Evolutionary conservation across 306 rosid genomes (phyloP).

Genomic region (Comarum palustre): DNA sequence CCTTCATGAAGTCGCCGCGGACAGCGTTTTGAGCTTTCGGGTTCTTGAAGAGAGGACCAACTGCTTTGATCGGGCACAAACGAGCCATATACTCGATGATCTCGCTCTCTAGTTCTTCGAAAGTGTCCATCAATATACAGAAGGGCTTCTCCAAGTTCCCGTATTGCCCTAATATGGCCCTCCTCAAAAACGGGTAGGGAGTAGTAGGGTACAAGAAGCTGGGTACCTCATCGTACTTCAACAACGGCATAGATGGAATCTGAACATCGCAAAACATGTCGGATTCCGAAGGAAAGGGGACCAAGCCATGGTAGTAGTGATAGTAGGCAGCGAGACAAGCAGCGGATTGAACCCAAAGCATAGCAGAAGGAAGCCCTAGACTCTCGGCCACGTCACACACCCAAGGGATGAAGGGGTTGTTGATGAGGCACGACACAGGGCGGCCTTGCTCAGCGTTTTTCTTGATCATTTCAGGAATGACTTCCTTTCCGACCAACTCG

Average conservation of each 20-base stretch:
- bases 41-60: constrained; percentile 62
- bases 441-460: constrained; percentile 27
- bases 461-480: constrained; percentile 30
- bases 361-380: constrained; percentile 40
- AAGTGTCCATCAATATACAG: constrained; percentile 56
- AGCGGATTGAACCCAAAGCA: constrained; percentile 63
- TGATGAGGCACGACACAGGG: constrained; percentile 53
- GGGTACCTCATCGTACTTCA: constrained; percentile 56
- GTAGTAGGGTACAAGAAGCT: constrained; percentile 50
- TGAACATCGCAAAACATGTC: constrained; percentile 46
- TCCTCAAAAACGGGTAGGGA: constrained; percentile 23
- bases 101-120: constrained; percentile 51
- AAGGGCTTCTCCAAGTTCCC: constrained; percentile 37
- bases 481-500: constrained; percentile 32
- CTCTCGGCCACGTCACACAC: constrained; percentile 48
- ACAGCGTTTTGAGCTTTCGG: constrained; percentile 19
- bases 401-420: constrained; percentile 70
- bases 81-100: constrained; percentile 30
- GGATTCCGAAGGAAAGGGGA: constrained; percentile 43
- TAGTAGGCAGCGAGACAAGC: constrained; percentile 58
- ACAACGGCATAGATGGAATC: constrained; percentile 30
- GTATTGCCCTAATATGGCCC: constrained; percentile 43
- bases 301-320: constrained; percentile 40
- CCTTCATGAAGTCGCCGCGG: constrained; percentile 47
- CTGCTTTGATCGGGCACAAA: constrained; percentile 21